Evolutionary conservation across 1,284 basidiomycete genomes (phyloP), one percentile per base, ranked within the genome.

Genomic region (Rhizoctonia solani): DNA sequence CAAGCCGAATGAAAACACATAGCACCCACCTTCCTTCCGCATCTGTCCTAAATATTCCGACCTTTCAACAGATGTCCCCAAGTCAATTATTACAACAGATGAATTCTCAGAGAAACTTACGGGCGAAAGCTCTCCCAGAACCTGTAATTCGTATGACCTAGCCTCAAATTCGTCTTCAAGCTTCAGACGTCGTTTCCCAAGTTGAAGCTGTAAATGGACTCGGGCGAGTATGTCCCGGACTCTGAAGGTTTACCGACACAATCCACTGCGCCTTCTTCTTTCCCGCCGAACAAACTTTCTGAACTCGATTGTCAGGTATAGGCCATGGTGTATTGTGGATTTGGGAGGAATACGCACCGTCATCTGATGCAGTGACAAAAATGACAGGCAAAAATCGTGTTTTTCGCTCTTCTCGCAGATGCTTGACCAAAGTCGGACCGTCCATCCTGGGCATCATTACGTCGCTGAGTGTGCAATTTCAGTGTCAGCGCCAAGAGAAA

Each of bases 221-320:
- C 80, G 73, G 4, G 79, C 80, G n/a, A 81, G 71, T 27, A 81
- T 71, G 68, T 81, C 79, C 27, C 76, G 70, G 0, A 71, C 70
- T 54, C 70, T 68, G 66, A 76, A 76, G 75, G 75, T 67, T 76
- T 76, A 37, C 69, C 69, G 42, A 76, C 72, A 52, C 74, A 65
- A 14, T 76, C 77, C 67, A 80, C 79, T 0, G 78, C 79, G 4
- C 77, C 78, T 3, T 65, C 61, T 27, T n/a, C 32, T 21, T 44
- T 44, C 3, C 61, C 50, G n/a, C 37, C 39, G 16, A 65, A 32
- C 9, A 65, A 44, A 9, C 39, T 25, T 5, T 6, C 44, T 65
- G 14, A n/a, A 44, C n/a, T n/a, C n/a, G n/a, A 29, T 23, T 42
- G 32, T 29, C 23, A 41, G 2, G 6, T 52, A 32, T 49, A 61